Evolutionary conservation across 352 stramenopile genomes (phyloP).

Genomic region (Globisporangium paddicum): DNA sequence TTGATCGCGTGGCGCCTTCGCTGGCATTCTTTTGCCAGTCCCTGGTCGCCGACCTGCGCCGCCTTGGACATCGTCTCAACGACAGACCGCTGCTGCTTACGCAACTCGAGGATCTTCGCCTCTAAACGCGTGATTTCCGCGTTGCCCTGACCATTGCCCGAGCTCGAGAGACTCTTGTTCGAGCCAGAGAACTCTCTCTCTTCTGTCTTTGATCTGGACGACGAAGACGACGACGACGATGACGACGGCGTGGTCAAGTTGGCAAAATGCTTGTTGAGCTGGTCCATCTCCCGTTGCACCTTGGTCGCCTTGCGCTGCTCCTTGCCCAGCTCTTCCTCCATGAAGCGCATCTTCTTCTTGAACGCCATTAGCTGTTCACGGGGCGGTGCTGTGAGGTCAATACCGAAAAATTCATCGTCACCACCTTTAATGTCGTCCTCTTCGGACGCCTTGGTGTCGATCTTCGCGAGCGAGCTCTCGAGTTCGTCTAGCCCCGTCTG

Average conservation of each 20-base stretch:
- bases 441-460: conserved; percentile 38
- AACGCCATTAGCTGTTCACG: conserved; percentile 52
- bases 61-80: conserved; percentile 75
- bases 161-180: conserved; percentile 23
- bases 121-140: conserved; percentile 58
- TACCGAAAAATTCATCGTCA: conserved; percentile 74
- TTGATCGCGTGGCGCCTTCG: conserved; percentile 70
- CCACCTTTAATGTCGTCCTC: conserved; percentile 46
- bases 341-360: conserved; percentile 61
- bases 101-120: conserved; percentile 66
- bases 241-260: conserved; percentile 35
- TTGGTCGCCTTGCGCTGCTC: conserved; percentile 70
- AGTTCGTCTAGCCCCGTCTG: conserved; percentile 66
- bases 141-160: conserved; percentile 15
- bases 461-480: conserved; percentile 58
- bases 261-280: conserved; percentile 72
- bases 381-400: conserved; percentile 55
- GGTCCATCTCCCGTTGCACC: conserved; percentile 82
- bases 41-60: conserved; percentile 61
- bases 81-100: conserved; percentile 71
- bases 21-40: conserved; percentile 72
- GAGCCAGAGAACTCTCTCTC: conserved; percentile 24
- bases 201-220: conserved; percentile 14
- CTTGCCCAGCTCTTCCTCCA: conserved; percentile 80
- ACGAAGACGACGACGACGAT: conserved; percentile 20